Evolutionary conservation across 495 filamentous ascomycete species (phyloP).

Genomic region (Penicillium pancosmium): DNA sequence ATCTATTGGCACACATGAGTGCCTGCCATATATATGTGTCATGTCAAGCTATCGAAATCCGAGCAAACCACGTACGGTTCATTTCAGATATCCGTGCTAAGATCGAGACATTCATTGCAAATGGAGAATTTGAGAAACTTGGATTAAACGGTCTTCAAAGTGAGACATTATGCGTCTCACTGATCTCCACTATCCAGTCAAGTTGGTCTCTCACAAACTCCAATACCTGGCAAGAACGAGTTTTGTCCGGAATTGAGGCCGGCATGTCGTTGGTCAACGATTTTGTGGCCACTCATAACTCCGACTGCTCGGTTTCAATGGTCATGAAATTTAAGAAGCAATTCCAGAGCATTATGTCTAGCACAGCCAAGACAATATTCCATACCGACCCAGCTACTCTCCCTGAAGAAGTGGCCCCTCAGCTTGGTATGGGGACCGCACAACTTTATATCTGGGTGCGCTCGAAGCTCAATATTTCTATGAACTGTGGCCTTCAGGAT

Average conservation of each 20-base stretch:
- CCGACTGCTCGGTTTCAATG: conserved; percentile 10
- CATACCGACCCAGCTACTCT: conserved; percentile 12
- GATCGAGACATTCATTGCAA: conserved; percentile 5
- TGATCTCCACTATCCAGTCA: conserved; percentile 15
- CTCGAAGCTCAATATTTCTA: conserved; percentile 15
- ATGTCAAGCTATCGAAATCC: conserved; percentile 51
- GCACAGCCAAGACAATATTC: conserved; percentile 12
- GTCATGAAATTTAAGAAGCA: conserved; percentile 13
- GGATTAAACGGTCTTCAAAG: conserved; percentile 10
- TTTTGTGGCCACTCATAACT: conserved; percentile 5
- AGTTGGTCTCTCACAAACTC: conserved; percentile 20
- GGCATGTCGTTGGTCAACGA: conserved; percentile 12
- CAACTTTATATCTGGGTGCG: conserved; percentile 22
- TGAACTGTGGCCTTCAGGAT: conserved; percentile 19
- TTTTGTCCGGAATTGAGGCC: conserved; percentile 15
- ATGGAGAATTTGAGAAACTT: conserved; percentile 13
- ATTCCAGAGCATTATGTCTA: conserved; percentile 9
- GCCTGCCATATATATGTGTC: conserved; percentile 53
- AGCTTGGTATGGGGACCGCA: conserved; percentile 16
- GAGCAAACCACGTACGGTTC: conserved; percentile 30
- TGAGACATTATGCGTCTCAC: not conserved
- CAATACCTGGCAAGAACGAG: conserved; percentile 23
- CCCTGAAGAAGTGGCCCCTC: conserved; percentile 7
- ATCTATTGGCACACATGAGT: conserved; percentile 56
- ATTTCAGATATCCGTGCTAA: conserved; percentile 5